Conservation (phyloP, 2,329 filamentous ascomycete species). For the Penicillium sp. region DNA sequence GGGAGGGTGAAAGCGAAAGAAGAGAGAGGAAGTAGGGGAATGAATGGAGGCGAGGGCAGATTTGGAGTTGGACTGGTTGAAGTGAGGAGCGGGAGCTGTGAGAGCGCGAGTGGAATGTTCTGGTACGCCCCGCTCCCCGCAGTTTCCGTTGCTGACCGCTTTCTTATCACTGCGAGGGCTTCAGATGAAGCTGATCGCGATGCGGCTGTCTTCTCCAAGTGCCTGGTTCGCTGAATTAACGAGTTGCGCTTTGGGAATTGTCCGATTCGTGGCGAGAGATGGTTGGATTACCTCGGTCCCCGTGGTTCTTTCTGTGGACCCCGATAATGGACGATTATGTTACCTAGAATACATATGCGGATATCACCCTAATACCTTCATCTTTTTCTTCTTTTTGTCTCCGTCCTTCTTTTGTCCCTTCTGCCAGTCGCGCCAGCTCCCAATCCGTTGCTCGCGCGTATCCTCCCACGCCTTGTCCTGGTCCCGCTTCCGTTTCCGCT, state of each 20-base stretch:
- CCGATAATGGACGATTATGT: not conserved
- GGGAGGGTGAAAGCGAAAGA: not conserved
- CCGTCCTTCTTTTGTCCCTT: constrained; percentile 66
- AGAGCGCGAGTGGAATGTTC: constrained; percentile 19
- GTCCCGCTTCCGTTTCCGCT: constrained; percentile 82
- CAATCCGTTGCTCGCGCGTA: constrained; percentile 87
- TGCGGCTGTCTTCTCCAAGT: not conserved
- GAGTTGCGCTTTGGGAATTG: not conserved
- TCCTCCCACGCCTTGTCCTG: constrained; percentile 96
- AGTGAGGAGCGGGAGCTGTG: constrained; percentile 30
- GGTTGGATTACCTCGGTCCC: not conserved
- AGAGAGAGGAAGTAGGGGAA: not conserved
- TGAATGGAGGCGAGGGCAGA: not conserved
- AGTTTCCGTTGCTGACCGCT: constrained; percentile 18
- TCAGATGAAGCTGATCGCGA: not conserved
- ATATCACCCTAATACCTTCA: constrained; percentile 53
- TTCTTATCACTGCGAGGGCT: constrained; percentile 14
- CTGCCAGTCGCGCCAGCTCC: constrained; percentile 90
- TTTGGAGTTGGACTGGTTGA: not conserved
- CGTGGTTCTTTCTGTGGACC: not conserved
- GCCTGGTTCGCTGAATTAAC: not conserved
- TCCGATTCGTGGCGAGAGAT: not conserved
- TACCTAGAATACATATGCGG: not conserved
- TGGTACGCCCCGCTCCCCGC: constrained; percentile 20
- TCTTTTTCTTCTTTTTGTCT: constrained; percentile 64